Conservation (phyloP, 768 basidiomycete genomes). For the Termitomyces sp. region DNA sequence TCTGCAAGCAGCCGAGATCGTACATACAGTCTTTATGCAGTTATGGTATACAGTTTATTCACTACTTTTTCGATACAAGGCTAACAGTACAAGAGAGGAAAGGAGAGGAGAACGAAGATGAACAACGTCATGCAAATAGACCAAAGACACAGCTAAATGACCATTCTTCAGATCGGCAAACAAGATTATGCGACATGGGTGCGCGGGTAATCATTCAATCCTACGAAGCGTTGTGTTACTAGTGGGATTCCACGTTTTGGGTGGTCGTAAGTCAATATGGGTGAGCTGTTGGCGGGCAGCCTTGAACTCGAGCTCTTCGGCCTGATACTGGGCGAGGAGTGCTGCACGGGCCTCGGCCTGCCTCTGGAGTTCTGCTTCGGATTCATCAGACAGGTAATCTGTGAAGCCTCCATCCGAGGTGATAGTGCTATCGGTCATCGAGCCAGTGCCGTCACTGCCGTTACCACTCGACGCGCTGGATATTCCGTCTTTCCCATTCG, state of each 20-base stretch:
- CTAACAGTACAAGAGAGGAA: conserved; percentile 1
- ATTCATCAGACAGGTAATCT: conserved; percentile 88
- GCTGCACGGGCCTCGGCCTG: conserved; percentile 81
- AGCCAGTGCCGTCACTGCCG: conserved; percentile 57
- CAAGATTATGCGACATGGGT: background rate
- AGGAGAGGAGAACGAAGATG: conserved; percentile 7
- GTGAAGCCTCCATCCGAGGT: conserved; percentile 87
- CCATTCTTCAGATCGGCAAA: conserved; percentile 1
- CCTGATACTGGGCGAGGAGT: conserved; percentile 70
- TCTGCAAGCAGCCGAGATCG: background rate
- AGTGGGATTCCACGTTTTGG: conserved; percentile 67
- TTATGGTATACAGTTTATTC: conserved; percentile 3
- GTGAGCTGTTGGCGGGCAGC: conserved; percentile 76
- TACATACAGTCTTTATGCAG: conserved; percentile 1
- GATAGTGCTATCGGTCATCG: conserved; percentile 67
- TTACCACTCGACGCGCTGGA: conserved; percentile 55
- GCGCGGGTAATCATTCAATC: conserved; percentile 1
- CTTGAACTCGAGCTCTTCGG: conserved; percentile 78
- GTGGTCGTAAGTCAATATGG: conserved; percentile 67
- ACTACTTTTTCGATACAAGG: conserved; percentile 9
- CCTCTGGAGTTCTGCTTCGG: conserved; percentile 82
- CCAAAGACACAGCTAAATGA: background rate
- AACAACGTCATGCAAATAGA: conserved; percentile 3
- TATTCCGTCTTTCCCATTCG: conserved; percentile 25
- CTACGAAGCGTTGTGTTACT: conserved; percentile 19